Base-by-base conservation (phyloP, 192 early-diverging fungal genomes). In the Coemansia sp. region DNA sequence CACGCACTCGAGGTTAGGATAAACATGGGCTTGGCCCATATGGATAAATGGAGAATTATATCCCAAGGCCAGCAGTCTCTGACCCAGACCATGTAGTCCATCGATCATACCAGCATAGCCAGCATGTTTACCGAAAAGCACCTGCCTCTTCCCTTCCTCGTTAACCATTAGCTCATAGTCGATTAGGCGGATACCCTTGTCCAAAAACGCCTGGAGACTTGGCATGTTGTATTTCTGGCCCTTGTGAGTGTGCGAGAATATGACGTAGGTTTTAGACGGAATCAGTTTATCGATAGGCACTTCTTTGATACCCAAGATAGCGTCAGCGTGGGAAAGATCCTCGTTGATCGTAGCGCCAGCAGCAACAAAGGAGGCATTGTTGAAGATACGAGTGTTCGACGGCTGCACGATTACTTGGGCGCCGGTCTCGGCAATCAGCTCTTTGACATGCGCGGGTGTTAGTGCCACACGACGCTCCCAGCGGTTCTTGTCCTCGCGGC, bases 221-320 rank as follows among this genome's bases (percentile, higher is more conserved):
- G 90, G 89, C 94, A 97, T 95, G 80, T 97, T 97, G 79, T 96
- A 93, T n/a, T 62, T 41, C 64, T 97, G 96, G 41, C 96, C 97
- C 85, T 99, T 99, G 85, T 97, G 95, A 1, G 95, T 98, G 83
- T 99, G 97, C 58, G 95, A 97, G 67, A 99, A 99, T 79, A 94
- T 91, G 36, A 98, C 36, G 81, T 97, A 98, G 1, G 94, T 97
- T 85, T 98, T 98, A 76, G 93, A 83, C 5, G 89, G 88, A 9
- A 97, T 87, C 70, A 99, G 73, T 68, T 93, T 86, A 58, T 87
- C 82, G 34, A 89, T 87, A 13, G 95, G 95, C 5, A 99, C 94
- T 71, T 99, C 97, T 80, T 99, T 99, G 65, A 99, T 96, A 13
- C 97, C 97, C 49, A 99, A 72, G 55, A 99, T 97, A 20, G 97